Percentiles rank a stretch among this genome's conserved stretches.
Evolutionary conservation across 805 yeast genomes (phyloP).

Genomic region (Kodamaea hsintzibuensis): DNA sequence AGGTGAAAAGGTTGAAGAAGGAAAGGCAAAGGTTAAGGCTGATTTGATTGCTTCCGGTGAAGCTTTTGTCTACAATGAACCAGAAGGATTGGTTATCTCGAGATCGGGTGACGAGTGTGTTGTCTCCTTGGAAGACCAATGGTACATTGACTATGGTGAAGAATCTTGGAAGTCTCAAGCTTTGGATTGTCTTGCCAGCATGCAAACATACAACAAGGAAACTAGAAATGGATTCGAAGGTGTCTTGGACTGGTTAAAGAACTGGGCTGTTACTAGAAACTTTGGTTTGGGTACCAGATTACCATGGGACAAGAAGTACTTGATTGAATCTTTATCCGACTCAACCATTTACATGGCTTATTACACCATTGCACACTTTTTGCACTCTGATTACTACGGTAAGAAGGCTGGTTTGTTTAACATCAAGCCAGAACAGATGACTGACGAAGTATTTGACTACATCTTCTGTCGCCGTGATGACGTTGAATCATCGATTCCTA

Average conservation of each 20-base stretch:
- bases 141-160: conserved; percentile 98
- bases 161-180: conserved; percentile 82
- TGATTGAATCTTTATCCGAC: conserved; percentile 93
- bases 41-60: conserved; percentile 75
- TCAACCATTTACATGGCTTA: conserved; percentile 95
- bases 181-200: conserved; percentile 67
- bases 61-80: conserved; percentile 92
- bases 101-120: conserved; percentile 97
- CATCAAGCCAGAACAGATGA: conserved; percentile 80
- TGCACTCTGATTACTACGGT: conserved; percentile 88
- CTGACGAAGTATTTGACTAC: conserved; percentile 91
- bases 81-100: conserved; percentile 85
- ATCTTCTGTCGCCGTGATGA: conserved; percentile 74
- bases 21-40: conserved; percentile 82
- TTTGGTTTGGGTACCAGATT: conserved; percentile 93
- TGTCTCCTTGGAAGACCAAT: conserved; percentile 96
- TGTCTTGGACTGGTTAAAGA: conserved; percentile 92
- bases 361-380: conserved; percentile 84
- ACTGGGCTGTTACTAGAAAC: conserved; percentile 98
- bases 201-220: conserved; percentile 82
- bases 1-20: conserved; percentile 89
- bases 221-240: conserved; percentile 91
- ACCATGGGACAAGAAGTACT: conserved; percentile 95
- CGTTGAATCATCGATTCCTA: conserved; percentile 59
- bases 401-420: conserved; percentile 67